Evolutionary conservation across 2,329 filamentous ascomycete genomes (phyloP), one percentile per base, ranked within the genome.

Genomic region (Curvularia verruculosa): DNA sequence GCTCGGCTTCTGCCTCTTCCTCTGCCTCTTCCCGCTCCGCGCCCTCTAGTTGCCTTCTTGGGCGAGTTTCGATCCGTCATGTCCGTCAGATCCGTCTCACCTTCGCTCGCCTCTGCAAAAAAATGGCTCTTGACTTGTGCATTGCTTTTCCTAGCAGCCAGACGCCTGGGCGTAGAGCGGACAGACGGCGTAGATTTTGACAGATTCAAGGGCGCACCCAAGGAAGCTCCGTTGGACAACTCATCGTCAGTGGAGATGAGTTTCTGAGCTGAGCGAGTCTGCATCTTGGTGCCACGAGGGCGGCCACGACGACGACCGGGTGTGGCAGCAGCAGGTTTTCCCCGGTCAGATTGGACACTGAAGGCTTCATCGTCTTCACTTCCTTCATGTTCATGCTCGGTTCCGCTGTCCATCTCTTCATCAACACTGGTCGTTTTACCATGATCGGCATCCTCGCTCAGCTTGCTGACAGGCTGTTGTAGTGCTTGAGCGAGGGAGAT

Each of bases 301-400:
- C 34, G 44, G 2, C 49, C 37, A 28, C 50, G 49, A 31, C 39
- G 34, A 23, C 52, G 49, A 15, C 39, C 21, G 18, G 48, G 29
- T 29, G 43, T 40, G 28, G 44, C 12, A 43, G 31, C 1, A 4
- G 3, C 39, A 8, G 62, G 46, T 36, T 63, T 67, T 19, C 63
- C 65, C 3, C 58, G 60, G 53, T 23, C 48, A n/a, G 15, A 23
- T 43, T 37, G 54, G 47, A 19, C 56, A 34, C 18, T 39, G 19
- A 41, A 34, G 15, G 45, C 24, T 29, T 60, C 54, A 5, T 65
- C 50, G 28, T 63, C 54, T 5, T 57, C 37, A 3, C 53, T 37
- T n/a, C 48, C 31, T 12, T 49, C 37, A 8, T 83, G 79, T n/a
- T 51, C 39, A 56, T 84, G 83, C 12, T 83, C 79, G 12, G 43